These are phyloP conservation scores for Lyophyllum decastes DNA, from an alignment of 768 basidiomycete genomes.

Conservation along the genomic window DNA sequence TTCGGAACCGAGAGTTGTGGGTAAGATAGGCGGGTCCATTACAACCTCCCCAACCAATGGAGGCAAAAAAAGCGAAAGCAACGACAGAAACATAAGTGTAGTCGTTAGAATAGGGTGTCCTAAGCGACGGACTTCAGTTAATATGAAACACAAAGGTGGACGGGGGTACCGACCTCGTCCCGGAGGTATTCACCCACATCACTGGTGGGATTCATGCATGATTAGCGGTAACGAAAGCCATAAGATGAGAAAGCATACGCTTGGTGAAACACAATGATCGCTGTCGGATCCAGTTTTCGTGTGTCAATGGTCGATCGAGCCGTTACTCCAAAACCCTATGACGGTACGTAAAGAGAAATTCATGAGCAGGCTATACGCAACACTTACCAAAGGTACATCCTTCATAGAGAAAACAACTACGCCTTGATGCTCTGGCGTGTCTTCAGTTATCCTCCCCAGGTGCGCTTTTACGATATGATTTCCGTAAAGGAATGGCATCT, in stretches of 20 bases:
- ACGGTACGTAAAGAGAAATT: not conserved
- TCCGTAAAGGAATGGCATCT: constrained; percentile 99
- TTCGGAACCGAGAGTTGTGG: constrained; percentile 36
- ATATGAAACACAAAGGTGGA: constrained; percentile 1
- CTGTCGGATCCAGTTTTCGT: constrained; percentile 94
- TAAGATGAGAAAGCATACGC: constrained; percentile 55
- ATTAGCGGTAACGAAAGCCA: constrained; percentile 2
- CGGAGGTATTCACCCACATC: constrained; percentile 98
- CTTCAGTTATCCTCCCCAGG: constrained; percentile 97
- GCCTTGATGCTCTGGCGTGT: constrained; percentile 98
- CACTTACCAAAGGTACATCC: constrained; percentile 84
- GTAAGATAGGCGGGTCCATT: constrained; percentile 18
- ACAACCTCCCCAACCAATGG: constrained; percentile 13
- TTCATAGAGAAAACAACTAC: constrained; percentile 97
- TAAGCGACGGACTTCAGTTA: constrained; percentile 27
- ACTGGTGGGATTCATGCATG: constrained; percentile 37
- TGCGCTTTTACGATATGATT: constrained; percentile 99
- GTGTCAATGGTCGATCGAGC: constrained; percentile 95
- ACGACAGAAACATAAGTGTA: not conserved
- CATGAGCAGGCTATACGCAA: not conserved
- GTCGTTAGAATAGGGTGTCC: constrained; percentile 76
- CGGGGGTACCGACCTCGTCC: constrained; percentile 70
- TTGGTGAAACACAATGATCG: constrained; percentile 98
- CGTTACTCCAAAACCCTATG: constrained; percentile 95
- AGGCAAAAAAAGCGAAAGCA: constrained; percentile 3